Evolutionary conservation across 2,329 filamentous ascomycete species (phyloP).

Genomic region (Fusarium penzigii): DNA sequence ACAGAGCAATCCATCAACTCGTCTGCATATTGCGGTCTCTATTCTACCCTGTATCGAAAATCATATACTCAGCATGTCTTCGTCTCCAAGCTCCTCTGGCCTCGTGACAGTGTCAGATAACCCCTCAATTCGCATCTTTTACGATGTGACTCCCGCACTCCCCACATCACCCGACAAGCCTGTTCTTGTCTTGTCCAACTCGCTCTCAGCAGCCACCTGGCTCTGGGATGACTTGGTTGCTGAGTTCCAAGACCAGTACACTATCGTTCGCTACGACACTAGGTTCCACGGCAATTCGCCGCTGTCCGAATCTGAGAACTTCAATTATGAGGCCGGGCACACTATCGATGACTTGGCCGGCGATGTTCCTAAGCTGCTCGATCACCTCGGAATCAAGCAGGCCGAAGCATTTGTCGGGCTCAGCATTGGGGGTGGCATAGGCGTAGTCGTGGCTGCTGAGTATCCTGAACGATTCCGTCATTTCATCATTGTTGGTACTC

Average conservation of each 20-base stretch:
- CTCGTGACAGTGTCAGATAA: background rate
- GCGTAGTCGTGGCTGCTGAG: background rate
- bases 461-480: background rate
- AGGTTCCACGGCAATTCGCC: background rate
- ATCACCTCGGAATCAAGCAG: background rate
- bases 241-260: background rate
- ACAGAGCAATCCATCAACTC: too few species aligned
- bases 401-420: background rate
- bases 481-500: background rate
- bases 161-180: background rate
- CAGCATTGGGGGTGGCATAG: background rate
- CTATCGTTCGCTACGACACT: background rate
- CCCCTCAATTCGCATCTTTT: background rate
- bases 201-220: background rate
- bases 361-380: background rate
- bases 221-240: background rate
- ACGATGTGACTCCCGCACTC: background rate
- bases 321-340: background rate
- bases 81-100: background rate
- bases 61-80: too few species aligned
- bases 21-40: too few species aligned
- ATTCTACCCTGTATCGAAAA: too few species aligned
- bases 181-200: background rate
- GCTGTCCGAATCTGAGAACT: background rate
- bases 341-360: background rate